Evolutionary conservation across 2,329 filamentous ascomycete species (phyloP), one percentile per base, ranked within the genome.

Genomic region (Fulvia fulva): DNA sequence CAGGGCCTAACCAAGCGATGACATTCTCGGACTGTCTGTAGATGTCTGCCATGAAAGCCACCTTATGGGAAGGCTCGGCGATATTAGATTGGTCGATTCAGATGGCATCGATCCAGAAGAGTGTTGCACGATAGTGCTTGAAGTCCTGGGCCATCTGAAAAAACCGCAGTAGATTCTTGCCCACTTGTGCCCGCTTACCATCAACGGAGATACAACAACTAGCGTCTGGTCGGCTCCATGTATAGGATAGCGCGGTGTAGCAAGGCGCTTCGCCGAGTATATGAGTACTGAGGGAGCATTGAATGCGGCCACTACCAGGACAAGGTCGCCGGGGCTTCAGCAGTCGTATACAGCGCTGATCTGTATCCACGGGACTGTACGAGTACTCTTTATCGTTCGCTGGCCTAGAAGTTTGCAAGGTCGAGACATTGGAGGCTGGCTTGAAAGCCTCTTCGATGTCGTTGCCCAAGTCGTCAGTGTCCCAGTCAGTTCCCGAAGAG

Each of bases 61-160:
- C 72, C 57, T 76, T 74, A 28, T 67, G 55, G 44, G 70, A 70
- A 44, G 68, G 69, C 52, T 75, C 74, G 2, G 62, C 47, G n/a
- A 50, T 30, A 41, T 71, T 60, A 2, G 60, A 30, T 43, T 72
- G 69, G 53, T 74, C 64, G 46, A 74, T 74, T 53, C 72, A 74
- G 1, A 75, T 58, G 14, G 63, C 67, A 60, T 75, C 73, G 22
- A 74, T 67, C 74, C 73, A 76, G 12, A 76, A 32, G 19, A 47
- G 23, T 47, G n/a, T 47, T 21, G 3, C 6, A 22, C n/a, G 22
- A 14, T 3, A 25, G 4, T 6, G 45, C 3, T 47, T 14, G 12
- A 3, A 23, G 6, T 21, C 12, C 6, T 47, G 45, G 45, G 14
- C 6, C 28, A 32, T 32, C 28, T 32, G 6, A 25, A 57, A 41